Percentiles rank a stretch among this genome's conserved stretches.
These are phyloP conservation scores for Coniella vitis DNA, from an alignment of 2,329 filamentous ascomycete species.

Conservation along the genomic window DNA sequence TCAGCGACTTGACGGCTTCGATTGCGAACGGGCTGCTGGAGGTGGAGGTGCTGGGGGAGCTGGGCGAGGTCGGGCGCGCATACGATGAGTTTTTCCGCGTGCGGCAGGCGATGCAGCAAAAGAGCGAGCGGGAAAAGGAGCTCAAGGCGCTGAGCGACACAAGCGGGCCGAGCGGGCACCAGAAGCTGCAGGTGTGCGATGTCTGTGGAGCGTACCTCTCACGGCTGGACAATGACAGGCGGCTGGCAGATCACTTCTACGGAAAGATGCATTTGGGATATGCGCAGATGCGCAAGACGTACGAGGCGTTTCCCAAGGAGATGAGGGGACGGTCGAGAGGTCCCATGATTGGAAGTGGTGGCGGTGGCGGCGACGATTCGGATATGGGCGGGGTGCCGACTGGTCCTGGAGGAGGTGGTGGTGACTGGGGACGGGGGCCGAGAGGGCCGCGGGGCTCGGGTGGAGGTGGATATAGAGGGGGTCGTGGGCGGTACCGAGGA, in stretches of 20 bases:
- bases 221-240: constrained; percentile 85
- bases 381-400: constrained; percentile 39
- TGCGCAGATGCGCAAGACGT: constrained; percentile 94
- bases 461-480: constrained; percentile 34
- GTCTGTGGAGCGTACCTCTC: constrained; percentile 94
- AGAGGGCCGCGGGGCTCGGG: constrained; percentile 45
- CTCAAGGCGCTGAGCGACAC: constrained; percentile 88
- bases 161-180: constrained; percentile 85
- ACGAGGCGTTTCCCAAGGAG: constrained; percentile 79
- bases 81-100: constrained; percentile 86
- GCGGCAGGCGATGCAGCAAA: constrained; percentile 70
- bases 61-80: constrained; percentile 71
- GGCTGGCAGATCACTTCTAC: constrained; percentile 95
- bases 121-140: constrained; percentile 76
- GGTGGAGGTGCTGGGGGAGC: constrained; percentile 76
- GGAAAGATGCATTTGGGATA: constrained; percentile 99
- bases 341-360: constrained; percentile 42
- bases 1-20: constrained; percentile 70
- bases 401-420: constrained; percentile 37
- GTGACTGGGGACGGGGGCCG: constrained; percentile 35
- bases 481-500: constrained; percentile 38
- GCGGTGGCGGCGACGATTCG: constrained; percentile 31
- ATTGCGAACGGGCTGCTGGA: constrained; percentile 81
- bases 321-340: constrained; percentile 65
- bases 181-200: constrained; percentile 97